Evolutionary conservation across 2,329 filamentous ascomycete genomes (phyloP).

Genomic region (Trichothecium sympodiale): DNA sequence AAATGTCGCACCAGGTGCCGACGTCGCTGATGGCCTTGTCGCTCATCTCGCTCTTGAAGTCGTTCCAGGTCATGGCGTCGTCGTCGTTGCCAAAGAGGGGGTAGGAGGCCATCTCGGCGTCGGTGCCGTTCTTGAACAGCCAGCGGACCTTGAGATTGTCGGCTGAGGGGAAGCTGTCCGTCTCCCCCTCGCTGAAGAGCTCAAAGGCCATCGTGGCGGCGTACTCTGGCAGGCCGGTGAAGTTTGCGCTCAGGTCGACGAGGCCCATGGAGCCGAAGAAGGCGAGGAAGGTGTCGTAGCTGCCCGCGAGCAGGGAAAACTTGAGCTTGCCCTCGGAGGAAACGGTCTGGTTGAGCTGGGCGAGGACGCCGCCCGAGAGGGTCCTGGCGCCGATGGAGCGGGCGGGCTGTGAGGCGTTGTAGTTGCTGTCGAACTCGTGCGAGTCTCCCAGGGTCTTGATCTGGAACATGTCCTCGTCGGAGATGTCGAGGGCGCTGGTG

Average conservation of each 20-base stretch:
- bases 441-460: conserved; percentile 20
- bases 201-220: conserved; percentile 25
- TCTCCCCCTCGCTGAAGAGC: conserved; percentile 15
- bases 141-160: conserved; percentile 20
- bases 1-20: conserved; percentile 18
- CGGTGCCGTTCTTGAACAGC: conserved; percentile 22
- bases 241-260: conserved; percentile 14
- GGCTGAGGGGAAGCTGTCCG: conserved; percentile 14
- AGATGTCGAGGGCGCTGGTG: conserved; percentile 17
- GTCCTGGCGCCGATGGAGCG: conserved; percentile 20
- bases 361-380: conserved; percentile 17
- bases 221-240: conserved; percentile 21
- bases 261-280: conserved; percentile 20
- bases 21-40: conserved; percentile 16
- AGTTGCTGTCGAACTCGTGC: conserved; percentile 19
- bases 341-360: conserved; percentile 19
- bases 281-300: conserved; percentile 24
- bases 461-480: conserved; percentile 19
- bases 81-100: conserved; percentile 18
- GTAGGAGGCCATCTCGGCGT: conserved; percentile 14
- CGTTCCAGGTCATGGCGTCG: conserved; percentile 16
- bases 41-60: conserved; percentile 17
- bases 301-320: conserved; percentile 21
- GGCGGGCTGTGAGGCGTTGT: conserved; percentile 15
- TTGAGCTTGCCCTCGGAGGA: conserved; percentile 17